Conservation (phyloP, 176 grass and related monocot genomes). For the sorghum (Sorghum bicolor) region Sorghum_bicolor_NCBIv3 NC_012875.2:10928501-10929000, state of each 20-base stretch:
- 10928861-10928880: neutral
- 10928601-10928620: neutral
- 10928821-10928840: neutral
- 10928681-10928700: neutral
- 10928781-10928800: neutral
- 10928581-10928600: neutral
- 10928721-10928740: neutral
- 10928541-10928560: neutral
- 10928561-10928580: neutral
- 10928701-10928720: neutral
- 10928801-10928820: neutral
- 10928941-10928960: slow-evolving; percentile 83
- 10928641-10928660: neutral
- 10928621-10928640: neutral
- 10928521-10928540: neutral
- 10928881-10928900: neutral
- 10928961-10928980: slow-evolving; percentile 98
- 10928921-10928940: slow-evolving; percentile 2
- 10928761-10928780: neutral
- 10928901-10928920: neutral
- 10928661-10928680: neutral
- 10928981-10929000: slow-evolving; percentile 94
- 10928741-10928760: neutral
- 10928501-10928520: neutral
- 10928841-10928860: neutral